Conservation (phyloP, 495 filamentous ascomycete species). For the Tuber melanosporum region DNA sequence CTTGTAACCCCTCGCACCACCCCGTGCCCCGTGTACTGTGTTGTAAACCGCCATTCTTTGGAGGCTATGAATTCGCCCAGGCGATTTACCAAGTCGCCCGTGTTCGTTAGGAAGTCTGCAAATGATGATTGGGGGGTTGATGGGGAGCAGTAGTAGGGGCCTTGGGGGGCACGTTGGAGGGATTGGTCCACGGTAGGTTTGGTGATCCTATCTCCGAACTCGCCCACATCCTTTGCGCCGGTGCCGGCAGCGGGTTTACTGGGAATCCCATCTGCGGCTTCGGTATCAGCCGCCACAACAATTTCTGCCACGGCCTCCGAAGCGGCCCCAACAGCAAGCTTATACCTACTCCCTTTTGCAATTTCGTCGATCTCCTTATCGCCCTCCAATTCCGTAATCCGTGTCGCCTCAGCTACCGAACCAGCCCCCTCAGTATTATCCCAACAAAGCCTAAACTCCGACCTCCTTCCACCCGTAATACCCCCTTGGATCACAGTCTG, state of each 20-base stretch:
- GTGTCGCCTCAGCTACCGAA: background rate
- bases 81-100: background rate
- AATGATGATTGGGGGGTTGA: background rate
- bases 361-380: background rate
- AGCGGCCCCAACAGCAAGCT: background rate
- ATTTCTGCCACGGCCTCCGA: background rate
- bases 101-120: background rate
- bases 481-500: conserved; percentile 37
- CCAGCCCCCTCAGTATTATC: background rate
- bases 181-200: background rate
- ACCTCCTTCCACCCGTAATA: conserved; percentile 29
- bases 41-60: background rate
- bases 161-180: background rate
- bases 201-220: background rate
- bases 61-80: background rate
- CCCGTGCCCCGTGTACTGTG: background rate
- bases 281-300: background rate
- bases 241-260: background rate
- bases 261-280: background rate
- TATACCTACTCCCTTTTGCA: background rate
- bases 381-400: background rate
- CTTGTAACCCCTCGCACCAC: background rate
- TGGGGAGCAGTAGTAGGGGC: background rate
- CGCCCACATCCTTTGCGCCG: background rate
- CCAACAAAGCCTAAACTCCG: conserved; percentile 34